Percentiles rank a stretch among this genome's conserved stretches.
These are phyloP conservation scores for Penicillium nordicum DNA, from an alignment of 2,329 filamentous ascomycete genomes.

Conservation along the genomic window DNA sequence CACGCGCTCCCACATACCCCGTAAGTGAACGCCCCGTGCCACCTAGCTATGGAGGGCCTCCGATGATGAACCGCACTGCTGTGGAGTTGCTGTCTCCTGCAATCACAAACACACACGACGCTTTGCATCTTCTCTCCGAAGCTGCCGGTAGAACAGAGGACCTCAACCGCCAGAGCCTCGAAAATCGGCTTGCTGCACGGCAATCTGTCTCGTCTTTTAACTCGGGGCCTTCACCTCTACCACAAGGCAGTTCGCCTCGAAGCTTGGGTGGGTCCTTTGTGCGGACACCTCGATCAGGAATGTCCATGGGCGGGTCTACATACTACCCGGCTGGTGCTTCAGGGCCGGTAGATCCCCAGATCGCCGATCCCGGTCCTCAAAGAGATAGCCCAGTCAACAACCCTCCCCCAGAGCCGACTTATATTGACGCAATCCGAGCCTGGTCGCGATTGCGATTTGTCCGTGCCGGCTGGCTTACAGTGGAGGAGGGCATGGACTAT, in stretches of 20 bases:
- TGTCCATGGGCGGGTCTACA: conserved; percentile 45
- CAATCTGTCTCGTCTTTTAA: conserved; percentile 41
- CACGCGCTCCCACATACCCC: conserved; percentile 27
- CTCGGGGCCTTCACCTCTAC: conserved; percentile 37
- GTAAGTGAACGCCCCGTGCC: conserved; percentile 23
- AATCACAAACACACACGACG: conserved; percentile 89
- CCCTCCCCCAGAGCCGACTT: conserved; percentile 34
- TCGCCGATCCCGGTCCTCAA: conserved; percentile 27
- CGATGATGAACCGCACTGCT: conserved; percentile 59
- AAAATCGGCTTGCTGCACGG: conserved; percentile 43
- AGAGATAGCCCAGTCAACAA: conserved; percentile 26
- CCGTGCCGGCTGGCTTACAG: conserved; percentile 94
- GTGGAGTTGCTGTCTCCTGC: conserved; percentile 60
- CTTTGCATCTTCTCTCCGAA: conserved; percentile 85
- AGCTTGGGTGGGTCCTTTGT: conserved; percentile 36
- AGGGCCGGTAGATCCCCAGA: conserved; percentile 27
- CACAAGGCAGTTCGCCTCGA: conserved; percentile 34
- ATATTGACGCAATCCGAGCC: conserved; percentile 69
- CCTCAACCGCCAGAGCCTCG: conserved; percentile 47
- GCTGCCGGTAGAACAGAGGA: conserved; percentile 60
- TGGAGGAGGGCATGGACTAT: conserved; percentile 87
- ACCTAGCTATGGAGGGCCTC: conserved; percentile 47
- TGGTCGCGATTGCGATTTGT: conserved; percentile 94
- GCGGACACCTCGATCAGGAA: conserved; percentile 40
- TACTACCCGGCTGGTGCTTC: conserved; percentile 44